Conservation (phyloP, 148 eudicot species). For the Simmondsia chinensis region DNA sequence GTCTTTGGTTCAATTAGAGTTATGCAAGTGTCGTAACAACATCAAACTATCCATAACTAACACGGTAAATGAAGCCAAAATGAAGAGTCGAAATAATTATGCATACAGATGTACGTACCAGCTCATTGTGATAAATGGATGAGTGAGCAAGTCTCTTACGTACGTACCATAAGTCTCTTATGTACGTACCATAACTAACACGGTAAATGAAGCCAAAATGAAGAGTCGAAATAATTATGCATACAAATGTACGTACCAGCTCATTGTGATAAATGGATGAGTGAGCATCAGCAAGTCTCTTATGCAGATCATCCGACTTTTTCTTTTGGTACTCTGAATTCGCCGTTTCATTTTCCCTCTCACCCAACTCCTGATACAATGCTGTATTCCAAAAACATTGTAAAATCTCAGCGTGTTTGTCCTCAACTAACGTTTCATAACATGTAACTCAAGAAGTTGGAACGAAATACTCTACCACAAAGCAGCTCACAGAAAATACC, state of each 20-base stretch:
- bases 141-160: conserved; percentile 63
- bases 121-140: conserved; percentile 62
- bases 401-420: neutral
- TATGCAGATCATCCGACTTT: conserved; percentile 66
- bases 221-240: neutral
- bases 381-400: conserved; percentile 29
- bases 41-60: no score
- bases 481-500: no score
- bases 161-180: no score
- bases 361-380: conserved; percentile 71
- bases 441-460: no score
- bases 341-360: conserved; percentile 59
- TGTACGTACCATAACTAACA: no score
- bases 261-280: conserved; percentile 66
- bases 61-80: no score
- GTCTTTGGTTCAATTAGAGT: no score
- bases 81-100: neutral
- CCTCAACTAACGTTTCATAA: no score
- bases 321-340: conserved; percentile 61
- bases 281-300: conserved; percentile 58
- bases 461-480: no score
- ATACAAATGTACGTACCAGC: conserved; percentile 38
- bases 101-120: conserved; percentile 34
- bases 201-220: no score
- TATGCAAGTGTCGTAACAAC: no score